Percentiles rank a stretch among this genome's conserved stretches.
These are phyloP conservation scores for Leccinellum rugosiceps DNA, from an alignment of 768 basidiomycete species.

Conservation along the genomic window DNA sequence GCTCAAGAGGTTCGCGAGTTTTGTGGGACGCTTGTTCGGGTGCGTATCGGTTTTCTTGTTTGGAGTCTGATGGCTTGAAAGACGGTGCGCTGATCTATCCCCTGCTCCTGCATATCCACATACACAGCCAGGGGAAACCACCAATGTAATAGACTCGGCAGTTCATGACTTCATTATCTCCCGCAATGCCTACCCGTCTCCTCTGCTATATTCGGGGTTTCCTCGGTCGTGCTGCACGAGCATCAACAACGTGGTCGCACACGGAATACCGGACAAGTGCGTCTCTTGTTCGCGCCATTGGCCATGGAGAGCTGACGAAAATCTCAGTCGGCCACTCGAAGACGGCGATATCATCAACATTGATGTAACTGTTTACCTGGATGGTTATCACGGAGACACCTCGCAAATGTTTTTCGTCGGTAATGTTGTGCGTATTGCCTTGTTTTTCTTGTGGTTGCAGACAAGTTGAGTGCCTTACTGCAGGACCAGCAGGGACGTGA, in stretches of 20 bases:
- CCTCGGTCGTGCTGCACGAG: conserved; percentile 58
- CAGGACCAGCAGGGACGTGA: conserved; percentile 71
- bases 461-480: background rate
- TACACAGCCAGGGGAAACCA: conserved; percentile 64
- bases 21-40: conserved; percentile 51
- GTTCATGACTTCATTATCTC: conserved; percentile 71
- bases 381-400: conserved; percentile 89
- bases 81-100: background rate
- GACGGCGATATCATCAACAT: conserved; percentile 87
- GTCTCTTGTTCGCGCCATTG: conserved; percentile 18
- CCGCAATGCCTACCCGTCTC: conserved; percentile 81
- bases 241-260: conserved; percentile 81
- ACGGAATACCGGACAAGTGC: conserved; percentile 91
- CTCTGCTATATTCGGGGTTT: conserved; percentile 64
- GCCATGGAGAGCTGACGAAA: background rate
- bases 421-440: conserved; percentile 51
- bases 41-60: conserved; percentile 21
- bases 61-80: too few species aligned
- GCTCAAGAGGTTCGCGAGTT: conserved; percentile 56
- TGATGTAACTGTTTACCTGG: conserved; percentile 80
- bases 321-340: conserved; percentile 66
- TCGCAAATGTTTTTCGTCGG: conserved; percentile 83
- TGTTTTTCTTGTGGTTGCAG: background rate
- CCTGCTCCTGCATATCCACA: too few species aligned
- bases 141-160: conserved; percentile 65